Evolutionary conservation across 768 basidiomycete genomes (phyloP).

Genomic region (Auricularia heimuer): DNA sequence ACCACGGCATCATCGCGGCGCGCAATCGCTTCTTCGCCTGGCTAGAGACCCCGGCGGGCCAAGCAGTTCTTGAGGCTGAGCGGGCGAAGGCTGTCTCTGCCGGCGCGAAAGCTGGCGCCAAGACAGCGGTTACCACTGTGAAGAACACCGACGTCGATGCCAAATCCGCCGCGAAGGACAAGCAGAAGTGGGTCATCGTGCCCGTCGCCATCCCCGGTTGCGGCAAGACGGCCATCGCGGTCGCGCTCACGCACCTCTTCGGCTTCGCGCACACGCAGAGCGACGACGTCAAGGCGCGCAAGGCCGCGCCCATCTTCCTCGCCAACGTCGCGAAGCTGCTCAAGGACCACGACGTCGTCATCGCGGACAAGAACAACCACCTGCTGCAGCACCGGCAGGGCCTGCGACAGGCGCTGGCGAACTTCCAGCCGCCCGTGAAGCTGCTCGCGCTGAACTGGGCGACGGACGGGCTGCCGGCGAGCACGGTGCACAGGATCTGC

Average conservation of each 20-base stretch:
- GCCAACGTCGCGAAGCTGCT: conserved; percentile 61
- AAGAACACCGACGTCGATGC: conserved; percentile 14
- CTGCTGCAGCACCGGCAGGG: conserved; percentile 64
- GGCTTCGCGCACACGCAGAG: conserved; percentile 87
- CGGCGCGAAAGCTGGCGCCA: not conserved
- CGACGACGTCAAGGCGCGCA: conserved; percentile 78
- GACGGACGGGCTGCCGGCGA: conserved; percentile 41
- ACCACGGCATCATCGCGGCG: conserved; percentile 77
- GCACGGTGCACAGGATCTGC: conserved; percentile 64
- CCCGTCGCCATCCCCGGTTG: conserved; percentile 90
- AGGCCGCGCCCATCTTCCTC: conserved; percentile 56
- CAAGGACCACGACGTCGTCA: conserved; percentile 61
- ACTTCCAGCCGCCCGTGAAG: conserved; percentile 45
- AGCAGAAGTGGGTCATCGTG: conserved; percentile 47
- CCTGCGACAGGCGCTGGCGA: conserved; percentile 46
- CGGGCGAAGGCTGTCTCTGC: conserved; percentile 19
- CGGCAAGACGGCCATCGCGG: conserved; percentile 80
- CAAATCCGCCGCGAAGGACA: not conserved
- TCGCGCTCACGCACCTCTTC: conserved; percentile 74
- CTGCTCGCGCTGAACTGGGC: conserved; percentile 79
- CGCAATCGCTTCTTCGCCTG: conserved; percentile 72
- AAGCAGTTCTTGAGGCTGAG: conserved; percentile 21
- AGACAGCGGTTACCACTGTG: not conserved
- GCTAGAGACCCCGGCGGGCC: conserved; percentile 42
- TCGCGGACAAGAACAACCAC: conserved; percentile 98